Evolutionary conservation across 768 basidiomycete species (phyloP), one percentile per base, ranked within the genome.

Genomic region (Psilocybe sp.): DNA sequence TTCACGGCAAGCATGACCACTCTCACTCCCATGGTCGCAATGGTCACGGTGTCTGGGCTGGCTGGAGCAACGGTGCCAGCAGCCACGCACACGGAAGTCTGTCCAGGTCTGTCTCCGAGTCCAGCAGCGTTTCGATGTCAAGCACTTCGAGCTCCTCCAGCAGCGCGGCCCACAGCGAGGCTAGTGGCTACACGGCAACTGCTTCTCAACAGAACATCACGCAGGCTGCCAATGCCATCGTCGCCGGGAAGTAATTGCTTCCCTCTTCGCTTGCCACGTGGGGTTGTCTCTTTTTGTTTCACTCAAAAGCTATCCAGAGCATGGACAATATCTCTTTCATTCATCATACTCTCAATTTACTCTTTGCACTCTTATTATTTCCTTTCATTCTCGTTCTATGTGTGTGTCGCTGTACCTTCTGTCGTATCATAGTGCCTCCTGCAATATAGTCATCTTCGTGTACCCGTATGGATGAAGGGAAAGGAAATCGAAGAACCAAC

Each of bases 81-180:
- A 35, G 31, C 18, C 14, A 46, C 36, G 6, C 15, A 1, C 12
- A 34, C 33, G 34, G 44, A 23, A 2, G 6, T 4, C 40, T 50
- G 34, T 37, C 35, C 41, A 37, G 49, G 35, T 44, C 42, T 16
- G 41, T 44, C 34, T 43, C 42, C 41, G 42, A 50, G 40, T 23
- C 41, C 15, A 44, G 41, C 49, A 50, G 49, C 41, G 18, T 50
- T 36, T 44, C 49, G 36, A 44, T 43, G 7, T 50, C 49, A 1
- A 37, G 31, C 40, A 28, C 23, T 28, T 28, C 23, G 23, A 28
- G 23, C 23, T 28, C 23, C 7, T 7, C 3, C 23, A 28, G 23
- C 23, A 33, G 34, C 14, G 37, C 32, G 40, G 46, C 46, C 3
- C 42, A 44, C 20, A 50, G 35, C 35, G 41, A 44, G 42, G 23